These are phyloP conservation scores for Aspergillus neotritici DNA, from an alignment of 2,329 filamentous ascomycete species.

Conservation along the genomic window DNA sequence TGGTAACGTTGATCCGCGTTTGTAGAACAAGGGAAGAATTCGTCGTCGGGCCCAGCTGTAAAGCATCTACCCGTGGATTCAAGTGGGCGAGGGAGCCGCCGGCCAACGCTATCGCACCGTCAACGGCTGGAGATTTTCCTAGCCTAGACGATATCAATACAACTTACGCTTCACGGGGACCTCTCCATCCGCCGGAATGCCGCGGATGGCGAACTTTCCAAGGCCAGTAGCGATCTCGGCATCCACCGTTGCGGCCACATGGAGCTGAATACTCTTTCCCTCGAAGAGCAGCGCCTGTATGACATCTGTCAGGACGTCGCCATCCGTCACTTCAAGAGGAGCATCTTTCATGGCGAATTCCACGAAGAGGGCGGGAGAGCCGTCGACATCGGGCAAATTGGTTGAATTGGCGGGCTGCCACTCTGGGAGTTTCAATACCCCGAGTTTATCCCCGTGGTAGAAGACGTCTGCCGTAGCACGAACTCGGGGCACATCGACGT, in stretches of 20 bases:
- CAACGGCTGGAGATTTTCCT: constrained; percentile 22
- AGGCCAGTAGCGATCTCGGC: constrained; percentile 76
- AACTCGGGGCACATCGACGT: constrained; percentile 70
- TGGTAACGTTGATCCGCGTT: constrained; percentile 75
- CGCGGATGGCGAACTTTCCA: constrained; percentile 72
- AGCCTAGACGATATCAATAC: constrained; percentile 18
- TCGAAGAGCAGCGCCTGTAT: constrained; percentile 77
- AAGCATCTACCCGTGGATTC: constrained; percentile 61
- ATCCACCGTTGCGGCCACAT: constrained; percentile 74
- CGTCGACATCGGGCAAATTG: constrained; percentile 55
- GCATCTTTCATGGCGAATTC: constrained; percentile 70
- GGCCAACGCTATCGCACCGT: constrained; percentile 50
- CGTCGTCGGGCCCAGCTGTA: constrained; percentile 69
- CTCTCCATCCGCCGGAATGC: constrained; percentile 75
- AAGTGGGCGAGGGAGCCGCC: constrained; percentile 48
- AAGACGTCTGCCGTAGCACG: constrained; percentile 73
- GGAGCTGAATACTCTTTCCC: constrained; percentile 61
- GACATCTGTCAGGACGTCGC: constrained; percentile 71
- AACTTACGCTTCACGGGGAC: constrained; percentile 92
- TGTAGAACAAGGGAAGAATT: constrained; percentile 64
- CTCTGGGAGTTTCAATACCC: constrained; percentile 67
- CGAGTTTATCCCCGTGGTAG: constrained; percentile 72
- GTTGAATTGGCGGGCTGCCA: constrained; percentile 84
- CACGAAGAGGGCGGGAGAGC: constrained; percentile 63
- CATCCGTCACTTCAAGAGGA: constrained; percentile 75